Base-by-base conservation (phyloP, 2,329 filamentous ascomycete genomes). In the Huntiella moniliformis region DNA sequence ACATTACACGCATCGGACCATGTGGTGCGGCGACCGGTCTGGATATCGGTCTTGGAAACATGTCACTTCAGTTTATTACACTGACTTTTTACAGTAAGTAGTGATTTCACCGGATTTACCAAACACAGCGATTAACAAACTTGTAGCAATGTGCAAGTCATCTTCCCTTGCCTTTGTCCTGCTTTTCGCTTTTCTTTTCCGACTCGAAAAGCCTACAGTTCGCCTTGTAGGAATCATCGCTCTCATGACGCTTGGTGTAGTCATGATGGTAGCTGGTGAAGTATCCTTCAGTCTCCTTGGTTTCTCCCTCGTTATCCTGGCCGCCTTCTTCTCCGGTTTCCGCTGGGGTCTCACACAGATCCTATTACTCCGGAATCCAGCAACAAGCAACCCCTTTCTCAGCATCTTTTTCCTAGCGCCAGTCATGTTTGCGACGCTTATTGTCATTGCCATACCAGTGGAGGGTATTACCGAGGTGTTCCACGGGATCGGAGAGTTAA, bases 321-420 rank as follows among this genome's bases (percentile, higher is more conserved):
- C 91, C 10, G 84, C 86, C 44, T 91, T 93, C 63, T 94, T 94
- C 59, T 94, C 86, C 1, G 91, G 91, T 46, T 94, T 98, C 65
- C 80, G 91, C 55, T 98, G 91, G 91, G 84, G 77, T n/a, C 67
- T 98, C n/a, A 96, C 91, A 0, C 91, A 98, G 59, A 94, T 98
- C 50, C 74, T 98, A 3, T 74, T 98, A 5, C 74, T 96, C 22
- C 81, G 87, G 54, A 93, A 95, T 61, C 86, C 87, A 1, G 87
- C 91, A 15, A 98, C 91, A 0, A 84, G 83, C 38, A 98, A 98
- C 57, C 91, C 91, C 0, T 96, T 98, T 61, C 88, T 85, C 11
- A 92, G 83, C 54, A 93, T 98, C 53, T 95, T 96, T 65, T 95
- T 87, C 63, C 75, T 98, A n/a, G 87, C 87, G 1, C 91, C 91